Evolutionary conservation across 2,329 filamentous ascomycete genomes (phyloP), one percentile per base, ranked within the genome.

Genomic region (Polychaeton citri): DNA sequence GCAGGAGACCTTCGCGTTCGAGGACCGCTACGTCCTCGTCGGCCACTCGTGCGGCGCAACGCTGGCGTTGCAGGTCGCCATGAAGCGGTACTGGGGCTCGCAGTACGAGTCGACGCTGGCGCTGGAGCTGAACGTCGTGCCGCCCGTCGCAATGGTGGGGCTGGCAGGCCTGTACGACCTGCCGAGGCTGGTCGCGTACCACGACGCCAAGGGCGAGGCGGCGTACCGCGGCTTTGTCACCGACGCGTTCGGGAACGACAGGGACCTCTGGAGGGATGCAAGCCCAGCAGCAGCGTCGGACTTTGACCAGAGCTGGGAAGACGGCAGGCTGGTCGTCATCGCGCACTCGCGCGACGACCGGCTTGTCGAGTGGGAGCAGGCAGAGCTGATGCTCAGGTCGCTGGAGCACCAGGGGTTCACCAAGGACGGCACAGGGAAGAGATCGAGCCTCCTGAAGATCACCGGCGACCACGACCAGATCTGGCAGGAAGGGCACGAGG

Each of bases 81-180:
- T 71, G 66, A 59, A 60, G 31, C 49, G 58, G 12, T 48, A 59
- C 33, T 57, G 52, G 53, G 44, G 44, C 19, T 18, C 42, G n/a
- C 46, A 49, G 31, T 49, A 48, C 34, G 50, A 48, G 30, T 44
- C 48, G 2, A 50, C 50, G 1, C 33, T 38, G 9, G 49, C 45
- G 12, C 38, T 48, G 19, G 44, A 45, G 26, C 32, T 46, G 19
- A 50, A 51, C 17, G 47, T 53, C n/a, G 39, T 46, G 7, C 45
- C 46, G 5, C 74, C 74, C 0, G 49, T 59, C 2, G 71, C 67
- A 3, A 57, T 81, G n/a, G 51, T 81, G 4, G 69, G 75, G 21
- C 57, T 81, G 15, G 71, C 71, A 37, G 79, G 80, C 1, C 72
- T 85, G 16, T 83, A 82, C 54, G 72, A 80, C 48, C 55, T 85